A percentile compares a stretch with the other conserved stretches of the same genome.
These are phyloP conservation scores for Dalbergia oliveri DNA, from an alignment of 306 rosid genomes.

Conservation along the genomic window DNA sequence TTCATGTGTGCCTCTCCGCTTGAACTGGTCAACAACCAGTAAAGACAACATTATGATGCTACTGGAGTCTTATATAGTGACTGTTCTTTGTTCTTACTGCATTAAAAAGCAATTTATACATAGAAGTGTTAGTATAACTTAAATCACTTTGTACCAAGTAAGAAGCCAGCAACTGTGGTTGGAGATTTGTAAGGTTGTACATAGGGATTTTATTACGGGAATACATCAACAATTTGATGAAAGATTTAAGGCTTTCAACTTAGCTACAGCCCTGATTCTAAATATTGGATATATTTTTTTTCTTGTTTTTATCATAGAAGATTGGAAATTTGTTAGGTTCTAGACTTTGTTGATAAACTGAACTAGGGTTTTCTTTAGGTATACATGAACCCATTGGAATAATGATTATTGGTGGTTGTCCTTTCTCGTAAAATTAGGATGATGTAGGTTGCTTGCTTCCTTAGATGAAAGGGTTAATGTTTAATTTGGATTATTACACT, in stretches of 20 bases:
- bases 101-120: not conserved
- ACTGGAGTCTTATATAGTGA: not conserved
- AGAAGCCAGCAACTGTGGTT: not conserved
- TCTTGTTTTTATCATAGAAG: not conserved
- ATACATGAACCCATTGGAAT: conserved; percentile 11
- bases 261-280: not conserved
- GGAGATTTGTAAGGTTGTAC: not conserved
- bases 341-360: conserved; percentile 2
- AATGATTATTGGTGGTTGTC: conserved; percentile 3
- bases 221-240: not conserved
- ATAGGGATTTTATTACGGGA: conserved; percentile 12
- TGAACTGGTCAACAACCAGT: too few species aligned
- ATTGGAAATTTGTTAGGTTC: not conserved
- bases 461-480: not conserved
- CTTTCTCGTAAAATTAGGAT: not conserved
- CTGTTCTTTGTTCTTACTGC: not conserved
- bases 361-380: not conserved
- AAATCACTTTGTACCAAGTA: not conserved
- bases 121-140: not conserved
- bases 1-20: not conserved
- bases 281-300: not conserved
- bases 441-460: not conserved
- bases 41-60: not conserved
- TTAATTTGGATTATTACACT: not conserved
- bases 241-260: not conserved